These are phyloP conservation scores for Epichloe glyceriae DNA, from an alignment of 2,329 filamentous ascomycete genomes.

Conservation along the genomic window DNA sequence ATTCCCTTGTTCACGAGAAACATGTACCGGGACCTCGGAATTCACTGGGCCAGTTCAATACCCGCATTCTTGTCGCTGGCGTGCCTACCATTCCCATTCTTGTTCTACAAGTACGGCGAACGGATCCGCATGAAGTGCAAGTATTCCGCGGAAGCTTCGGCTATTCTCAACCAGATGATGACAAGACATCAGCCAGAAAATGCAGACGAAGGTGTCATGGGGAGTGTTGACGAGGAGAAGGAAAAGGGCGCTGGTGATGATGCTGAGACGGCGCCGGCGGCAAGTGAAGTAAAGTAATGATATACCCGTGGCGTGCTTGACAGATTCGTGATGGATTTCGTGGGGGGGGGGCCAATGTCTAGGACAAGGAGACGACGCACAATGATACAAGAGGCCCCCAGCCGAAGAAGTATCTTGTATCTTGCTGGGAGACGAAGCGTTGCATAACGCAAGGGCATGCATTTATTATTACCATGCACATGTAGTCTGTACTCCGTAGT, in stretches of 20 bases:
- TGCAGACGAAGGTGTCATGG: conserved; percentile 16
- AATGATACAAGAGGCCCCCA: too few relatives aligned
- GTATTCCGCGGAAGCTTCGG: conserved; percentile 54
- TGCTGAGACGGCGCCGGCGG: neutral
- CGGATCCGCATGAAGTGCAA: conserved; percentile 53
- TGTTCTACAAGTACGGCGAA: conserved; percentile 61
- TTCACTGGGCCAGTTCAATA: conserved; percentile 63
- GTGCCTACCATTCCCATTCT: conserved; percentile 61
- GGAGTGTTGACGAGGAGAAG: conserved; percentile 14
- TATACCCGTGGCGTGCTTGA: too few relatives aligned
- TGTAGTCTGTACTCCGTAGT: too few relatives aligned
- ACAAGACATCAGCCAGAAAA: conserved; percentile 16
- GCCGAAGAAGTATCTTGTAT: too few relatives aligned
- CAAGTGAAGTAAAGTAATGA: neutral
- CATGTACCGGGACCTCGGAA: conserved; percentile 48
- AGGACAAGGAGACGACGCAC: too few relatives aligned
- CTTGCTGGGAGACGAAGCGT: too few relatives aligned
- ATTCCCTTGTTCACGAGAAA: conserved; percentile 60
- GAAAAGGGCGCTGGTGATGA: conserved; percentile 6
- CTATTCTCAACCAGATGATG: conserved; percentile 37
- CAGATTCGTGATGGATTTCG: too few relatives aligned
- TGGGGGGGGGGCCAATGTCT: too few relatives aligned
- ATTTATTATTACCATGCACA: too few relatives aligned
- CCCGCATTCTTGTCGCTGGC: conserved; percentile 61
- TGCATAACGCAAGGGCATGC: too few relatives aligned